A percentile compares a stretch with the other conserved stretches of the same genome.
These are phyloP conservation scores for Tilletia horrida DNA, from an alignment of 1,284 basidiomycete genomes.

Conservation along the genomic window DNA sequence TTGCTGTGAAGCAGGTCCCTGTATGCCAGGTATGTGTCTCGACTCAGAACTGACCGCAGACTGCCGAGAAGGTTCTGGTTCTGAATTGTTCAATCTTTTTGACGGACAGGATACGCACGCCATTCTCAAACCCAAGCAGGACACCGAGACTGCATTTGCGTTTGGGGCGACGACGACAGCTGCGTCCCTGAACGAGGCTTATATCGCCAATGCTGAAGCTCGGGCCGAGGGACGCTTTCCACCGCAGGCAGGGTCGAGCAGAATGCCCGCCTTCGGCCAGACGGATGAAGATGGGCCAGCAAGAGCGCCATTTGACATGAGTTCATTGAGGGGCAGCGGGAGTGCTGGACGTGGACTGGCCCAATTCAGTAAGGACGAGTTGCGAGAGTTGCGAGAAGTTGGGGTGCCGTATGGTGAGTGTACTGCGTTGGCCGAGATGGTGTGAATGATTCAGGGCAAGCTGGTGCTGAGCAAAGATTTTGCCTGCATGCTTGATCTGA, in stretches of 20 bases:
- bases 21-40: constrained; percentile 1
- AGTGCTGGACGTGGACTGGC: not conserved
- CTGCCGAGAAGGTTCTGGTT: not conserved
- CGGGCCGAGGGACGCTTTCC: not conserved
- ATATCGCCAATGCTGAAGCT: not conserved
- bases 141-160: constrained; percentile 9
- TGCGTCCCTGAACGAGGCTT: not conserved
- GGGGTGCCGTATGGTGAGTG: constrained; percentile 9
- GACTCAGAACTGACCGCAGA: not conserved
- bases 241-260: not conserved
- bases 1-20: not conserved
- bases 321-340: not conserved
- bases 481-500: too few relatives aligned
- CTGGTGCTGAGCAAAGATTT: not conserved
- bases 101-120: not conserved
- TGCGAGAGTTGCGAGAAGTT: constrained; percentile 9
- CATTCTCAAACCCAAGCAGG: constrained; percentile 1
- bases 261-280: not conserved
- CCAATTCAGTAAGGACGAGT: constrained; percentile 10
- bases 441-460: too few relatives aligned
- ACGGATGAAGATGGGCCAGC: not conserved
- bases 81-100: not conserved
- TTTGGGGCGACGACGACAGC: not conserved
- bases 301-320: not conserved
- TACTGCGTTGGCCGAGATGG: too few relatives aligned